These are phyloP conservation scores for Colletotrichum phormii DNA, from an alignment of 2,329 filamentous ascomycete species.

Conservation along the genomic window DNA sequence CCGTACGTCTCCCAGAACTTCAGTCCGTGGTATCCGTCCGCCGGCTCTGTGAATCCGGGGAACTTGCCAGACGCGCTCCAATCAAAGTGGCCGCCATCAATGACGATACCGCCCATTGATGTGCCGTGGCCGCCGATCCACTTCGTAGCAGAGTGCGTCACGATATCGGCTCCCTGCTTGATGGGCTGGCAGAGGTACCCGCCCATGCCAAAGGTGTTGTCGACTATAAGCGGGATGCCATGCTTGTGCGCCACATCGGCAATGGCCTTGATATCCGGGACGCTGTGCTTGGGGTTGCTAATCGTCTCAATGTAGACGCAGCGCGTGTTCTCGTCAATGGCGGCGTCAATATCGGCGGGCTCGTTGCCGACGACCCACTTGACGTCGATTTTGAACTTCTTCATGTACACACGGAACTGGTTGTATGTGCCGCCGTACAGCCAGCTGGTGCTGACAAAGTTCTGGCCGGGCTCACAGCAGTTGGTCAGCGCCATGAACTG, in stretches of 20 bases:
- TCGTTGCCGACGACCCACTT: slow-evolving; percentile 89
- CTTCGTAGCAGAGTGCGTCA: slow-evolving; percentile 78
- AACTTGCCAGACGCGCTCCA: slow-evolving; percentile 77
- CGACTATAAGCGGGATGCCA: slow-evolving; percentile 57
- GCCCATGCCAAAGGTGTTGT: slow-evolving; percentile 80
- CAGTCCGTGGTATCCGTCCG: slow-evolving; percentile 76
- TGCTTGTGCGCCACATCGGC: slow-evolving; percentile 66
- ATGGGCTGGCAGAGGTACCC: slow-evolving; percentile 76
- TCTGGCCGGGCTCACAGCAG: slow-evolving; percentile 87
- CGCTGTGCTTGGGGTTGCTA: slow-evolving; percentile 91
- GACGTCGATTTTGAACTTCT: slow-evolving; percentile 84
- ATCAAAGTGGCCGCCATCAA: slow-evolving; percentile 78
- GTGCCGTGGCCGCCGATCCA: slow-evolving; percentile 82
- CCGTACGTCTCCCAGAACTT: slow-evolving; percentile 80
- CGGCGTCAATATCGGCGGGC: slow-evolving; percentile 79
- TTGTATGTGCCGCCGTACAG: slow-evolving; percentile 97
- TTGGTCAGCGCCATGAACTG: slow-evolving; percentile 91
- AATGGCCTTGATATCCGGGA: slow-evolving; percentile 76
- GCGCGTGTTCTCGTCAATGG: slow-evolving; percentile 93
- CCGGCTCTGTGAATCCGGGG: slow-evolving; percentile 77
- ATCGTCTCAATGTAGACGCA: slow-evolving; percentile 92
- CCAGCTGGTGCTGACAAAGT: slow-evolving; percentile 93
- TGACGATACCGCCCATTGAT: slow-evolving; percentile 74
- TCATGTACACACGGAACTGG: slow-evolving; percentile 91
- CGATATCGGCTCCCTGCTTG: slow-evolving; percentile 77